These are phyloP conservation scores for Trichoderma oligosporum DNA, from an alignment of 2,329 filamentous ascomycete genomes.

Conservation along the genomic window DNA sequence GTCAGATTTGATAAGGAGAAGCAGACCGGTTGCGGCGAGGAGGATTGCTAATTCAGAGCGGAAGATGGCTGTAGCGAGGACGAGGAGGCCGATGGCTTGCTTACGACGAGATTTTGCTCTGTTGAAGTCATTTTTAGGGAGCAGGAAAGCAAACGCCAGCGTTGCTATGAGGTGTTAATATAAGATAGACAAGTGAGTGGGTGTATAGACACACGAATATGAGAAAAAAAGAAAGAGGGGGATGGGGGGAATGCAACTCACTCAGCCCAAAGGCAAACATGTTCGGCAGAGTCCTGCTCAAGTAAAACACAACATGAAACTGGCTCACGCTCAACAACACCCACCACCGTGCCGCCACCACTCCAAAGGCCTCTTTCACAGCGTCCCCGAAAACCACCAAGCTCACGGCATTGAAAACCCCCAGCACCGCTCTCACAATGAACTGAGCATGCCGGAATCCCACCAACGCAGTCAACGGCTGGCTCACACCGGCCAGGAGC, in stretches of 20 bases:
- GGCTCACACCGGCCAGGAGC: constrained; percentile 67
- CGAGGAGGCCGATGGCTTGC: constrained; percentile 69
- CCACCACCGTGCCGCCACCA: constrained; percentile 71
- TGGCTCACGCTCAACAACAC: constrained; percentile 72
- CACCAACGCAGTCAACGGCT: constrained; percentile 59
- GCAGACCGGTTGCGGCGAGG: constrained; percentile 62
- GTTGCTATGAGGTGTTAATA: constrained; percentile 50
- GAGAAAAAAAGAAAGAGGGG: not conserved
- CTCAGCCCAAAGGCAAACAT: constrained; percentile 91
- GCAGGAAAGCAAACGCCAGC: constrained; percentile 52
- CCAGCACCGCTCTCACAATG: constrained; percentile 71
- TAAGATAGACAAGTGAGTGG: too few relatives aligned
- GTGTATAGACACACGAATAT: not conserved
- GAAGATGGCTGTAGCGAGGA: constrained; percentile 78
- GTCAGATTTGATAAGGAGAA: constrained; percentile 56
- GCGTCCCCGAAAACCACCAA: constrained; percentile 63
- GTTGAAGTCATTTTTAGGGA: constrained; percentile 33
- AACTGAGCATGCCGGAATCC: constrained; percentile 55
- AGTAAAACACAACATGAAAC: constrained; percentile 92
- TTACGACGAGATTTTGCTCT: constrained; percentile 47
- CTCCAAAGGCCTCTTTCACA: constrained; percentile 65
- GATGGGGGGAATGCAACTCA: constrained; percentile 43
- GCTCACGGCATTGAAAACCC: constrained; percentile 67
- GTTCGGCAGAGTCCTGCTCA: constrained; percentile 86
- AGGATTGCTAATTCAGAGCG: constrained; percentile 84